phyloP scores from a whole-genome alignment of 2,329 filamentous ascomycete genomes.

The Neonectria neomacrospora region DNA sequence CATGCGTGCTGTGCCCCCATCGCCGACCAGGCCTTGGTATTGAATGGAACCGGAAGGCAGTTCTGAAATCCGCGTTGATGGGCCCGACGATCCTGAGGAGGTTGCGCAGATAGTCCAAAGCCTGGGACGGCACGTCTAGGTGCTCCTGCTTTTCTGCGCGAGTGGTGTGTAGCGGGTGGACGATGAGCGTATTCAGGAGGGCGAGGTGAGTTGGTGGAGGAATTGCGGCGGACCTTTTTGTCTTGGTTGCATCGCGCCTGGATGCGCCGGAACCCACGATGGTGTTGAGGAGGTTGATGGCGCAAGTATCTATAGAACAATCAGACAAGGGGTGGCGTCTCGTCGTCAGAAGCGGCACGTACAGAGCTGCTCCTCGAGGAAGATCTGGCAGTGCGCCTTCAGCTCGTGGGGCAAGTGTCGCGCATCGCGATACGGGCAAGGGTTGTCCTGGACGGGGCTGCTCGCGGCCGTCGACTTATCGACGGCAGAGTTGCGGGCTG shows the following conservation, averaged over 20 bases:
- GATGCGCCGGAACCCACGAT: conserved; percentile 66
- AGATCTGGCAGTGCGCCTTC: conserved; percentile 74
- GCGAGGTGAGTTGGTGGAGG: conserved; percentile 80
- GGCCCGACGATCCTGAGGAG: conserved; percentile 74
- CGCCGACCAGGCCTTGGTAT: conserved; percentile 46
- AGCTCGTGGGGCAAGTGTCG: conserved; percentile 71
- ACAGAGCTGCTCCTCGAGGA: conserved; percentile 81
- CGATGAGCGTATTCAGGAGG: conserved; percentile 81
- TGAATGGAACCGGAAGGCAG: conserved; percentile 75
- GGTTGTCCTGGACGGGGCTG: conserved; percentile 47
- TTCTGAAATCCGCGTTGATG: conserved; percentile 73
- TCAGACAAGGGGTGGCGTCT: conserved; percentile 5
- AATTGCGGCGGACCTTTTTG: conserved; percentile 62
- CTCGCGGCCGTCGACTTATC: conserved; percentile 51
- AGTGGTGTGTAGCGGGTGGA: conserved; percentile 84
- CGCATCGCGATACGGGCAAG: conserved; percentile 62
- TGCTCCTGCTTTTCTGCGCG: conserved; percentile 71
- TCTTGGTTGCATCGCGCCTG: conserved; percentile 34
- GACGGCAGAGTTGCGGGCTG: conserved; percentile 45
- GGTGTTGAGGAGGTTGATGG: conserved; percentile 72
- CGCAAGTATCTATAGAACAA: conserved; percentile 48
- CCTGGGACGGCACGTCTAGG: conserved; percentile 70
- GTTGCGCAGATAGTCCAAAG: conserved; percentile 76
- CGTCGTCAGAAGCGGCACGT: conserved; percentile 39
- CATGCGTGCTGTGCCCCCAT: conserved; percentile 51